A percentile compares a stretch with the other conserved stretches of the same genome.
These are phyloP conservation scores for Suhomyces prunicola DNA, from an alignment of 805 yeast genomes.

Conservation along the genomic window DNA sequence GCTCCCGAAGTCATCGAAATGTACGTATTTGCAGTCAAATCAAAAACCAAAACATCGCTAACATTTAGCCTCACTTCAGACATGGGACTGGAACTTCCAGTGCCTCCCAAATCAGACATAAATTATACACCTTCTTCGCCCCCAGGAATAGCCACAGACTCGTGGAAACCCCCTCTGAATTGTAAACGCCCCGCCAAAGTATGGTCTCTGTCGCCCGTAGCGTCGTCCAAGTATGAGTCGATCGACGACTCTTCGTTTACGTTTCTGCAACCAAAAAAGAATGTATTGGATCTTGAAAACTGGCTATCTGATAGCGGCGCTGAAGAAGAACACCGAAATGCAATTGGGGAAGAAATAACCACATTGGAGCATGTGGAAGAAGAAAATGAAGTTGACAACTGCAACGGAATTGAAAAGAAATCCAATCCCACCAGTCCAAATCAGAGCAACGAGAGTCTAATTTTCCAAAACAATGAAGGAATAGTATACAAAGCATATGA, in stretches of 20 bases:
- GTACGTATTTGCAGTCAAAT: slow-evolving; percentile 13
- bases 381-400: neutral
- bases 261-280: slow-evolving; percentile 5
- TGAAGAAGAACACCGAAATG: neutral
- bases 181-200: neutral
- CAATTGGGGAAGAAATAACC: neutral
- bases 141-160: neutral
- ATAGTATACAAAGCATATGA: neutral
- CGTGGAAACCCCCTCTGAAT: neutral
- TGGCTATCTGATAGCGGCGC: slow-evolving; percentile 22
- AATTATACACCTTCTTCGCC: neutral
- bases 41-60: neutral
- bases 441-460: neutral
- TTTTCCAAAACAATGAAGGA: neutral
- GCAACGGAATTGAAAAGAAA: neutral
- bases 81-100: neutral
- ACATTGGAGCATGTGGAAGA: neutral
- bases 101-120: neutral
- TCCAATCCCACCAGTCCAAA: neutral
- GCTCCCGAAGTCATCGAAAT: slow-evolving; percentile 17
- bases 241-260: slow-evolving; percentile 19
- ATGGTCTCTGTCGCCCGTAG: neutral
- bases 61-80: neutral
- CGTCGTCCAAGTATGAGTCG: slow-evolving; percentile 7
- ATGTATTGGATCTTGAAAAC: slow-evolving; percentile 14